phyloP scores from a whole-genome alignment of 2,329 filamentous ascomycete species.

The Meredithiella fracta region DNA sequence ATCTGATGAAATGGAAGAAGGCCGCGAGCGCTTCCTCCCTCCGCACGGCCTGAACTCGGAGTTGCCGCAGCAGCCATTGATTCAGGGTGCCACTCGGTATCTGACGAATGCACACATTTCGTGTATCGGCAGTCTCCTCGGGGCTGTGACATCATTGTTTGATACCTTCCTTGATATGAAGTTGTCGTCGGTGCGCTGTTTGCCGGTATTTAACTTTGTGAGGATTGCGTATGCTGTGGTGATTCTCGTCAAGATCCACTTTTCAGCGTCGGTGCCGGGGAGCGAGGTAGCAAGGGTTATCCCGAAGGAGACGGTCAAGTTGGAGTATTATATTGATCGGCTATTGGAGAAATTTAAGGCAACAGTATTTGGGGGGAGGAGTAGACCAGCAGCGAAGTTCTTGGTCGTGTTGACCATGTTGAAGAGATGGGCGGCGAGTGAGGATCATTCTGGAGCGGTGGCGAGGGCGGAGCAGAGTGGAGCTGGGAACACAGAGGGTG shows the following conservation, averaged over 20 bases:
- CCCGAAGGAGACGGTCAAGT: slow-evolving; percentile 48
- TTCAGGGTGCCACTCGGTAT: slow-evolving; percentile 21
- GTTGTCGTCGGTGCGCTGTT: slow-evolving; percentile 38
- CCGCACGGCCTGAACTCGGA: slow-evolving; percentile 20
- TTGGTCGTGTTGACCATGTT: slow-evolving; percentile 54
- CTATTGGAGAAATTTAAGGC: slow-evolving; percentile 51
- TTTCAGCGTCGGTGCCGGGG: slow-evolving; percentile 44
- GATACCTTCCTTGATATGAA: slow-evolving; percentile 48
- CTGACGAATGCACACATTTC: slow-evolving; percentile 19
- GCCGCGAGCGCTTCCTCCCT: slow-evolving; percentile 23
- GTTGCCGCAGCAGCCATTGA: slow-evolving; percentile 2
- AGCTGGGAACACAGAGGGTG: background rate
- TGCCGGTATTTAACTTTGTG: slow-evolving; percentile 57
- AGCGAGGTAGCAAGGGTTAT: slow-evolving; percentile 56
- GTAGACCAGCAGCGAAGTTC: slow-evolving; percentile 52
- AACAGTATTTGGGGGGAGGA: slow-evolving; percentile 45
- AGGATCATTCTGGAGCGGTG: background rate
- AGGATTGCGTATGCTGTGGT: slow-evolving; percentile 56
- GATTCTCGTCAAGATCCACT: slow-evolving; percentile 58
- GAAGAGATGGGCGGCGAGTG: slow-evolving; percentile 45
- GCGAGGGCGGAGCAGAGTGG: background rate
- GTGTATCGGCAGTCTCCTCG: slow-evolving; percentile 30
- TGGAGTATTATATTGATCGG: slow-evolving; percentile 49
- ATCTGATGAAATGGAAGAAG: slow-evolving; percentile 39
- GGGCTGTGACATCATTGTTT: slow-evolving; percentile 29